These are phyloP conservation scores for Phytopythium ostracodes DNA, from an alignment of 352 stramenopile species.

Conservation along the genomic window DNA sequence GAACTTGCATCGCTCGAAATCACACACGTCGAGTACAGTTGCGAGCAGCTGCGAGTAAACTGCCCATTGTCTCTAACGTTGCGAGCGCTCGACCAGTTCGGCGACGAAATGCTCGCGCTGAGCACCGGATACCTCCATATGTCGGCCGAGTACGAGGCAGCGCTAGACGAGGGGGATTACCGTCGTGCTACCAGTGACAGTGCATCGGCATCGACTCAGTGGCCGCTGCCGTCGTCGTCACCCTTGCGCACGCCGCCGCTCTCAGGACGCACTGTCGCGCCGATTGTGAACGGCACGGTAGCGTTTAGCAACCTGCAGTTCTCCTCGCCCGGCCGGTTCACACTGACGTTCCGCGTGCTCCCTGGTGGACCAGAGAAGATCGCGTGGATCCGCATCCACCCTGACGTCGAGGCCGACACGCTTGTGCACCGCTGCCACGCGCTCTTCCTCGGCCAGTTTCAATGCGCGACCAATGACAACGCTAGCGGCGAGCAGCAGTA, in stretches of 20 bases:
- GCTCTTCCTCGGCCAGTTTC: slow-evolving; percentile 30
- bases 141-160: slow-evolving; percentile 2
- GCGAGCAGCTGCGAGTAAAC: slow-evolving; percentile 32
- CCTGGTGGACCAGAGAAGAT: slow-evolving; percentile 27
- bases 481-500: slow-evolving; percentile 14
- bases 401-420: slow-evolving; percentile 19
- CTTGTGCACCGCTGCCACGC: slow-evolving; percentile 20
- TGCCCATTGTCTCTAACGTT: slow-evolving; percentile 37
- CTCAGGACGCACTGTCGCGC: slow-evolving; percentile 2
- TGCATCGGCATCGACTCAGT: slow-evolving; percentile 6
- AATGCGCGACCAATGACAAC: slow-evolving; percentile 13
- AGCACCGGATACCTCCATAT: slow-evolving; percentile 26
- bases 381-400: slow-evolving; percentile 35
- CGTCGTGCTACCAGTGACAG: no score
- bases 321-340: slow-evolving; percentile 33
- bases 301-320: slow-evolving; percentile 40
- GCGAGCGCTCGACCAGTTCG: slow-evolving; percentile 55
- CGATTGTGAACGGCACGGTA: slow-evolving; percentile 34
- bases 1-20: slow-evolving; percentile 35
- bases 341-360: slow-evolving; percentile 24
- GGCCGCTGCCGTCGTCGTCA: background rate
- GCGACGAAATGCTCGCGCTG: slow-evolving; percentile 28
- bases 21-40: slow-evolving; percentile 41
- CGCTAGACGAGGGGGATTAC: background rate
- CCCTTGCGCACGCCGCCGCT: background rate